These are phyloP conservation scores for Microbotryum intermedium DNA, from an alignment of 1,284 basidiomycete species.

Conservation along the genomic window DNA sequence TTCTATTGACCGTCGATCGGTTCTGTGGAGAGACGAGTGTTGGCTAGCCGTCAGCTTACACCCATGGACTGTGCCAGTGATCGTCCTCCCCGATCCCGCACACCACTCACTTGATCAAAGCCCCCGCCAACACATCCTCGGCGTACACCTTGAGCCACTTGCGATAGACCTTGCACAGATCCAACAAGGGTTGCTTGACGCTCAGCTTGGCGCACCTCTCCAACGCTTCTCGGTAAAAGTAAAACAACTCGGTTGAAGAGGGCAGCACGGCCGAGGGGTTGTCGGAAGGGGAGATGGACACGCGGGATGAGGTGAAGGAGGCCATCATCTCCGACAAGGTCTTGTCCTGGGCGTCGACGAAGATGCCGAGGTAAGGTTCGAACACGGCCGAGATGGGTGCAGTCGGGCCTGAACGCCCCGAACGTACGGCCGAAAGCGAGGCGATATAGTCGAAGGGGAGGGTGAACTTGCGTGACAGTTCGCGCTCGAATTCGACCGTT, in stretches of 20 bases:
- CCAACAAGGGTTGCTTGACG: conserved; percentile 61
- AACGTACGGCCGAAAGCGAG: conserved; percentile 30
- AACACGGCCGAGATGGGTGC: conserved; percentile 77
- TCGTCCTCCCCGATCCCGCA: not conserved
- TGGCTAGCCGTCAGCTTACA: conserved; percentile 49
- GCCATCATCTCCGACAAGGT: conserved; percentile 71
- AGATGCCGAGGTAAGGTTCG: conserved; percentile 83
- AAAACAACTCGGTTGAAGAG: conserved; percentile 92
- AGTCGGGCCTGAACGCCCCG: conserved; percentile 33
- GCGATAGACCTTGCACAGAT: conserved; percentile 67
- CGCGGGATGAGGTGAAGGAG: conserved; percentile 56
- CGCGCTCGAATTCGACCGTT: conserved; percentile 73
- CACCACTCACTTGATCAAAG: conserved; percentile 18
- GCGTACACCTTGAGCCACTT: conserved; percentile 94
- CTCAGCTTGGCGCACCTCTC: conserved; percentile 78
- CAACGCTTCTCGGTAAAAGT: conserved; percentile 89
- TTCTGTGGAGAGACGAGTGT: conserved; percentile 27
- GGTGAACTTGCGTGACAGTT: conserved; percentile 45
- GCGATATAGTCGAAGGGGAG: conserved; percentile 41
- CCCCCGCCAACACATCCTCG: conserved; percentile 47
- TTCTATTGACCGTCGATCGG: conserved; percentile 60
- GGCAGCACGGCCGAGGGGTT: conserved; percentile 65
- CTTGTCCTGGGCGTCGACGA: conserved; percentile 92
- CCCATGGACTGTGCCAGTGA: not conserved
- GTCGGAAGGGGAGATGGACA: conserved; percentile 53